A percentile compares a stretch with the other conserved stretches of the same genome.
phyloP scores from a whole-genome alignment of 1,139 yeast genomes.

The Lodderomyces parapsilosis region DNA sequence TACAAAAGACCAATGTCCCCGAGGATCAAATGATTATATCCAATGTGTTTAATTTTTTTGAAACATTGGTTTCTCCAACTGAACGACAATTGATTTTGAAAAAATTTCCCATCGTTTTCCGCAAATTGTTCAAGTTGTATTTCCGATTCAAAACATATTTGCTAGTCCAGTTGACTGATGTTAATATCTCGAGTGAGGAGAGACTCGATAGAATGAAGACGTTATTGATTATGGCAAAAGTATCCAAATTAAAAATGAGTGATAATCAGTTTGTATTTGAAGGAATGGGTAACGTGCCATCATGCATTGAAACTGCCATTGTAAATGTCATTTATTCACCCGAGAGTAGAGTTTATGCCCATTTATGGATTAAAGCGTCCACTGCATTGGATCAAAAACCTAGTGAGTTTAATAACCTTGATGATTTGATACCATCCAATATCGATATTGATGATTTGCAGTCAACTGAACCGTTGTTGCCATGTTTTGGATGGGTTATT shows the following conservation, averaged over 20 bases:
- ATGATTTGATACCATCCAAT: constrained; percentile 35
- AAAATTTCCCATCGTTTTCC: constrained; percentile 69
- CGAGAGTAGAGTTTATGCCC: constrained; percentile 68
- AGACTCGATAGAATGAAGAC: constrained; percentile 73
- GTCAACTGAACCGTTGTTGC: constrained; percentile 46
- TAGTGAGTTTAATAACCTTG: constrained; percentile 28
- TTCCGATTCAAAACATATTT: constrained; percentile 65
- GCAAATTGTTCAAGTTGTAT: constrained; percentile 67
- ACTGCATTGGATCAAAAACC: constrained; percentile 17
- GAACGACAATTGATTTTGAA: constrained; percentile 45
- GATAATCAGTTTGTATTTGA: constrained; percentile 57
- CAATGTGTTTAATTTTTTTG: constrained; percentile 71
- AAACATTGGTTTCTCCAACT: constrained; percentile 48
- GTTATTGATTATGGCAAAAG: constrained; percentile 63
- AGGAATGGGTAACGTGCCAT: constrained; percentile 61
- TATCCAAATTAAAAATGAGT: constrained; percentile 69
- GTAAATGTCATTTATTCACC: constrained; percentile 76
- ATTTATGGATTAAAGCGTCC: constrained; percentile 64
- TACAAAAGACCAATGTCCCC: constrained; percentile 27
- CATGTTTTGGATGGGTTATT: constrained; percentile 75
- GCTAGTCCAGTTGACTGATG: constrained; percentile 64
- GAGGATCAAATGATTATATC: constrained; percentile 54
- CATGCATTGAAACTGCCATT: constrained; percentile 82
- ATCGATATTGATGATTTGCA: constrained; percentile 29
- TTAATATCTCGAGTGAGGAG: constrained; percentile 51